Evolutionary conservation across 2,329 filamentous ascomycete genomes (phyloP).

Genomic region (Onygenales sp.): DNA sequence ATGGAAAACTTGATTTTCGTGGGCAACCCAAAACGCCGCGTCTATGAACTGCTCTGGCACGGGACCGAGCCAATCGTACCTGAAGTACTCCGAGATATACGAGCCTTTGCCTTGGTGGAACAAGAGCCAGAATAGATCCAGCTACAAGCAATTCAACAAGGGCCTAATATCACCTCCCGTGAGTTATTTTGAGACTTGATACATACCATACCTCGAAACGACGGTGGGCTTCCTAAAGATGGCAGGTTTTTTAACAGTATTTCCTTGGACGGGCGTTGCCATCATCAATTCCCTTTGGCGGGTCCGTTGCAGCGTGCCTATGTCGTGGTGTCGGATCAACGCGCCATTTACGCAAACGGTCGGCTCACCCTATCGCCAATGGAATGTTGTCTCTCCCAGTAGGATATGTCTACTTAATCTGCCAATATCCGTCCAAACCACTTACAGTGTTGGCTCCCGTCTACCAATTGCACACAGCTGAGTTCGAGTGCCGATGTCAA

Average conservation of each 20-base stretch:
- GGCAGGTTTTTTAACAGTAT: neutral
- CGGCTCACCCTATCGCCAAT: neutral
- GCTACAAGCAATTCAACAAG: neutral
- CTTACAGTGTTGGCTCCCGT: conserved; percentile 2
- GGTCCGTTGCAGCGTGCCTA: no score
- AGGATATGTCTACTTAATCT: neutral
- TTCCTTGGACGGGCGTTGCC: neutral
- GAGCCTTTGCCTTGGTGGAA: neutral
- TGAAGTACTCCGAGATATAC: neutral
- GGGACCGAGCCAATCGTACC: neutral
- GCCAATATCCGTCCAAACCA: neutral
- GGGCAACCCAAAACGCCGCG: neutral
- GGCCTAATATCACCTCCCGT: neutral
- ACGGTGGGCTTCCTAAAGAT: conserved; percentile 9
- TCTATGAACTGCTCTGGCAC: neutral
- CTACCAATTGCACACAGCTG: neutral
- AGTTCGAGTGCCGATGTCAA: neutral
- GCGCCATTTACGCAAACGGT: neutral
- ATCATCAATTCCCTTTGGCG: neutral
- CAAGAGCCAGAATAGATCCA: neutral
- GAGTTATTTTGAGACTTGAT: neutral
- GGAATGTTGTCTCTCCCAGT: neutral
- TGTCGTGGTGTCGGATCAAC: no score
- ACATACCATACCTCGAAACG: neutral
- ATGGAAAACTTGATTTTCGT: neutral